Conservation (phyloP, 2,329 filamentous ascomycete genomes). For the Aspergillus transmontanensis region DNA sequence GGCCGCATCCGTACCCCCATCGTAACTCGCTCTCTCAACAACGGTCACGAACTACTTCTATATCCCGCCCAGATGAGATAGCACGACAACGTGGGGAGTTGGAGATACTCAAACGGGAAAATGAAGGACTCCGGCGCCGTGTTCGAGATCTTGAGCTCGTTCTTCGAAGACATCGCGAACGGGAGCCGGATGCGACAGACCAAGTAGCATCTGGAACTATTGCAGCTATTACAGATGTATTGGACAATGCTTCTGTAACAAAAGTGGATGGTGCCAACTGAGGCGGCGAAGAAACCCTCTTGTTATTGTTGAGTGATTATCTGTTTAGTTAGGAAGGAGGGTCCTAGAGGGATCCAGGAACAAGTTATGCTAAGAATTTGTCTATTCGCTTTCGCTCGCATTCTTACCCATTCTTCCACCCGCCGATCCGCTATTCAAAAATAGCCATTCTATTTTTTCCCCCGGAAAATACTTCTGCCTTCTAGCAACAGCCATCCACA, state of each 20-base stretch:
- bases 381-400: neutral
- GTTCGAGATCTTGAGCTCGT: constrained; percentile 48
- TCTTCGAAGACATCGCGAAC: constrained; percentile 35
- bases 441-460: neutral
- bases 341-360: neutral
- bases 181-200: constrained; percentile 10
- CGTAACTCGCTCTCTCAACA: constrained; percentile 35
- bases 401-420: neutral
- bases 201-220: neutral
- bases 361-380: neutral
- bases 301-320: neutral
- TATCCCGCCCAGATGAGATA: constrained; percentile 46
- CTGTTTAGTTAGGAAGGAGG: constrained; percentile 3
- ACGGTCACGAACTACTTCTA: constrained; percentile 29
- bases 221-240: constrained; percentile 3
- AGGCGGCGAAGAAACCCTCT: neutral
- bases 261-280: neutral
- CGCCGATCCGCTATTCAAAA: neutral
- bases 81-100: constrained; percentile 46
- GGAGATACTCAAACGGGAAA: constrained; percentile 49
- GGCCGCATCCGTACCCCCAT: constrained; percentile 32
- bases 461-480: constrained; percentile 18
- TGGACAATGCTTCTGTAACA: neutral
- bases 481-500: neutral
- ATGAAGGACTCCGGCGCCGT: constrained; percentile 47